Percentiles rank a stretch among this genome's conserved stretches.
Evolutionary conservation across 345 rosid species (phyloP).

Genomic region (Eucalyptus cloeziana): DNA sequence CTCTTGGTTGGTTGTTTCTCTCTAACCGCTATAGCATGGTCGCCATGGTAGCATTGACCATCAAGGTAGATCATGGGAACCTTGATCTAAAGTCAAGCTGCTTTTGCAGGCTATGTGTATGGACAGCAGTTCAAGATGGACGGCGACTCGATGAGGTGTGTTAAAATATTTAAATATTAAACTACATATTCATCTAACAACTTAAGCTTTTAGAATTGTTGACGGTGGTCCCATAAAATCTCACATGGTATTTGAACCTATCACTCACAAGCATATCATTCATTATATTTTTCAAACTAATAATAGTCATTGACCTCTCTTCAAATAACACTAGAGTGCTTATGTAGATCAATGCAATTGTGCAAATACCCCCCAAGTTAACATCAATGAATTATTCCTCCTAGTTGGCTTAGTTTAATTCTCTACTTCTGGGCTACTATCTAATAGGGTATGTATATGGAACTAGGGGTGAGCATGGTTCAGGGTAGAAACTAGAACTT

Average conservation of each 20-base stretch:
- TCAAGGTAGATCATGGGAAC: not conserved
- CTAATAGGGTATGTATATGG: not conserved
- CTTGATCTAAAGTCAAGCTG: not conserved
- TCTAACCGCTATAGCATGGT: no score
- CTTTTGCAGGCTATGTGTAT: not conserved
- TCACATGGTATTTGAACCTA: not conserved
- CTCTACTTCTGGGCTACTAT: not conserved
- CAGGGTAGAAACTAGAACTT: not conserved
- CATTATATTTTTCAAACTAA: not conserved
- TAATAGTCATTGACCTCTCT: not conserved
- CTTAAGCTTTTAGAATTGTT: not conserved
- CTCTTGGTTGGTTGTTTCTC: not conserved
- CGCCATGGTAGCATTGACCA: not conserved
- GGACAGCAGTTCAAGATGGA: not conserved
- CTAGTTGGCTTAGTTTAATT: not conserved
- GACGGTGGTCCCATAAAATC: rapidly evolving
- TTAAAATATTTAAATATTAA: no score
- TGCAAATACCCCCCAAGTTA: not conserved
- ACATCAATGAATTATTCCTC: not conserved
- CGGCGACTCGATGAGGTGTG: rapidly evolving
- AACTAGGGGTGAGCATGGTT: not conserved
- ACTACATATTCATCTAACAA: rapidly evolving
- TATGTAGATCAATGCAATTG: not conserved
- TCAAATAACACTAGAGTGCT: not conserved
- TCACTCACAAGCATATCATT: not conserved